Conservation (phyloP, 805 yeast species). For the Candida sphagnicola region DNA sequence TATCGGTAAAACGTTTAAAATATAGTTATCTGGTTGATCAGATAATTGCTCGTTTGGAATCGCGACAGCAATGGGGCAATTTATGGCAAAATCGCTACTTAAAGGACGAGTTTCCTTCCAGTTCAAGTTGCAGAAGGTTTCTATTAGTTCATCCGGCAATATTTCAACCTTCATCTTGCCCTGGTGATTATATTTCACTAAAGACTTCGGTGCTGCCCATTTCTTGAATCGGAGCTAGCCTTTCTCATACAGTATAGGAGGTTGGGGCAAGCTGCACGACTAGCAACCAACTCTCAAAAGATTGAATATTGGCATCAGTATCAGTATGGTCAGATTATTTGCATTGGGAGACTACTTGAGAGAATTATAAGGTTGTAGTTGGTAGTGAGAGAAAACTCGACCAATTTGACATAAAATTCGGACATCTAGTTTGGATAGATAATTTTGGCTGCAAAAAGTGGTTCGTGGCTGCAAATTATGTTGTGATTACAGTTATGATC, state of each 20-base stretch:
- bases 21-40: neutral
- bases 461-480: neutral
- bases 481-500: no score
- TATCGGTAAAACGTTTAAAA: constrained; percentile 1
- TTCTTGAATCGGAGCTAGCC: no score
- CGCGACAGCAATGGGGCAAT: neutral
- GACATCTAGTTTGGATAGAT: neutral
- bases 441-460: neutral
- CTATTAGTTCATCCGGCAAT: neutral
- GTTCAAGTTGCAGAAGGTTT: neutral
- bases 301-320: neutral
- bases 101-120: neutral
- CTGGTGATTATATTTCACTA: no score
- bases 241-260: no score
- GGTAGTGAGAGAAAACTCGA: no score
- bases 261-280: neutral
- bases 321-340: neutral
- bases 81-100: neutral
- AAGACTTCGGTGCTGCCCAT: no score
- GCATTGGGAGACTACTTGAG: no score
- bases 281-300: neutral
- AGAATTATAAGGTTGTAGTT: no score
- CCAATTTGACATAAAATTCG: no score
- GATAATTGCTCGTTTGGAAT: neutral
- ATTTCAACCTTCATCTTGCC: neutral